Percentiles rank a stretch among this genome's conserved stretches.
Evolutionary conservation across 176 grass and related monocot genomes (phyloP).

Genomic region (Eragrostis curvula): DNA sequence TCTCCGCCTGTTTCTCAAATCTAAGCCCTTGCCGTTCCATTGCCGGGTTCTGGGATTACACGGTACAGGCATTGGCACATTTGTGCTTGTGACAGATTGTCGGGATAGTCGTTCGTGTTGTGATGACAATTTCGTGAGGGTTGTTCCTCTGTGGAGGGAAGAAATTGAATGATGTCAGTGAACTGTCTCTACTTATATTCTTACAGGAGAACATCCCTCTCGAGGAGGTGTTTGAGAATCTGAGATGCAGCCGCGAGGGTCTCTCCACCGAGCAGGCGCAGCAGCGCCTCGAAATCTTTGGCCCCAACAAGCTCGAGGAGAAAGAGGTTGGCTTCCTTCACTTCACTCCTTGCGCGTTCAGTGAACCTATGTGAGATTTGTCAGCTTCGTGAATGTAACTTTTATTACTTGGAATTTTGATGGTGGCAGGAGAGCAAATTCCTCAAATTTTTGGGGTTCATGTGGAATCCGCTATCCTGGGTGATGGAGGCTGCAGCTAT

Average conservation of each 20-base stretch:
- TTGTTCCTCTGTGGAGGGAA: neutral
- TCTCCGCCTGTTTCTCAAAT: conserved; percentile 8
- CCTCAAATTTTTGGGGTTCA: conserved; percentile 76
- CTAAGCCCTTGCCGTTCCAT: neutral
- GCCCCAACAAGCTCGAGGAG: conserved; percentile 79
- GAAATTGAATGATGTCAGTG: neutral
- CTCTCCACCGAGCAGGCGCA: conserved; percentile 54
- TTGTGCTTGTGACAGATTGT: neutral
- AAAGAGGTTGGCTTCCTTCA: conserved; percentile 48
- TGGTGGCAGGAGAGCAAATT: conserved; percentile 73
- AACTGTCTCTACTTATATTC: conserved; percentile 2
- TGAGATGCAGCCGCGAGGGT: conserved; percentile 67
- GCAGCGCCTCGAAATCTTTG: conserved; percentile 70
- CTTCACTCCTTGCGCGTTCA: neutral
- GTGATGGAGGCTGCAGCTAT: conserved; percentile 81
- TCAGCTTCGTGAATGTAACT: neutral
- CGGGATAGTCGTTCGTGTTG: neutral
- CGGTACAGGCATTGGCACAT: neutral
- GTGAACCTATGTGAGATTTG: neutral
- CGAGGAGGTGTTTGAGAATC: conserved; percentile 76
- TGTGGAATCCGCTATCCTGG: conserved; percentile 86
- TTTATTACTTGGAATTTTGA: conserved; percentile 5
- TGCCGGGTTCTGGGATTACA: neutral
- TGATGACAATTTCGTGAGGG: neutral
- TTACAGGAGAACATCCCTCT: conserved; percentile 74